Evolutionary conservation across 352 stramenopile species (phyloP).

Genomic region (Phytopythium litorale): DNA sequence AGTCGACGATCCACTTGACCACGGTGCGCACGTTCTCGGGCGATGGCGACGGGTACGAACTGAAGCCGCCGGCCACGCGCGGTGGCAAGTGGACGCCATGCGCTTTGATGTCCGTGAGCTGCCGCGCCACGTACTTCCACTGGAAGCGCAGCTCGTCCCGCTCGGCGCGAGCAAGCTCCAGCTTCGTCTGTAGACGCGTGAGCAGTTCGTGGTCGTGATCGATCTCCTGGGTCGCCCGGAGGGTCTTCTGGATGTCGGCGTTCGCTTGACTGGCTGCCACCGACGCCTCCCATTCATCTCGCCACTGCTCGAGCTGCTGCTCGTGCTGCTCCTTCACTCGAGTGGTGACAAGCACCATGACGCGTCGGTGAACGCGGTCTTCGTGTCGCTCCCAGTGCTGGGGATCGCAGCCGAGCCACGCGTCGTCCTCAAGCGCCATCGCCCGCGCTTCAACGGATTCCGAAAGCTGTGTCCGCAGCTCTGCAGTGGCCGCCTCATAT

Average conservation of each 20-base stretch:
- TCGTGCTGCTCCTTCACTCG: not conserved
- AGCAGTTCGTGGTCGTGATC: constrained; percentile 6
- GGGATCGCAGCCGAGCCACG: not conserved
- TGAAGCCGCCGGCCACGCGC: constrained; percentile 34
- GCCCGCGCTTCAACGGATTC: not conserved
- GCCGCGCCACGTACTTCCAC: constrained; percentile 27
- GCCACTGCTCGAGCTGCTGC: not conserved
- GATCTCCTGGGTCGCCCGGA: not conserved
- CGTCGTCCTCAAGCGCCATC: constrained; percentile 5
- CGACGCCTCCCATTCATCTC: not conserved
- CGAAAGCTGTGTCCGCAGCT: not conserved
- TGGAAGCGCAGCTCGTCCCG: constrained; percentile 32
- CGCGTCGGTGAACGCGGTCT: not conserved
- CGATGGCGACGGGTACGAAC: constrained; percentile 27
- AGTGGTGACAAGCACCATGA: not conserved
- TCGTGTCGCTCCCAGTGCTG: constrained; percentile 3
- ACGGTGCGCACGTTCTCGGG: constrained; percentile 31
- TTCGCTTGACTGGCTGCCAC: not conserved
- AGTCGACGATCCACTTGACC: constrained; percentile 41
- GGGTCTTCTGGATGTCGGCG: not conserved
- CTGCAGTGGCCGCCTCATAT: not conserved
- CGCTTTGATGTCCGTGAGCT: constrained; percentile 30
- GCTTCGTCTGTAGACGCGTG: constrained; percentile 11
- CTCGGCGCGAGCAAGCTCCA: constrained; percentile 13
- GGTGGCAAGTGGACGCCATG: constrained; percentile 23